phyloP scores from a whole-genome alignment of 1,284 basidiomycete species.

The Cutaneotrichosporon cutaneum region DNA sequence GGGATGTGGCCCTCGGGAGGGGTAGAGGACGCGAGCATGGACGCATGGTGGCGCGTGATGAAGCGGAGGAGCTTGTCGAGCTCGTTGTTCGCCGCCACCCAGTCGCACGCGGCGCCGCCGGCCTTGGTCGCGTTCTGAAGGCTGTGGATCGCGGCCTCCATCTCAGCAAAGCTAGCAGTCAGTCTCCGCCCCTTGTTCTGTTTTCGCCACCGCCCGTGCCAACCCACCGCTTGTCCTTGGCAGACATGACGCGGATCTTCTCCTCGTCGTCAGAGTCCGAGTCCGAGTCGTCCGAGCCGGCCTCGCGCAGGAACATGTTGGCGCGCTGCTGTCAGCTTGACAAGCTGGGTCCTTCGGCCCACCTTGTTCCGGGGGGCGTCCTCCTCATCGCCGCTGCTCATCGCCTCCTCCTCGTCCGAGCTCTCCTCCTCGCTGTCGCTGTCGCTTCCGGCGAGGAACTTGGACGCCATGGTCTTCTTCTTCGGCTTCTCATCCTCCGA shows the following conservation, averaged over 20 bases:
- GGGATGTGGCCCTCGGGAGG: conserved; percentile 82
- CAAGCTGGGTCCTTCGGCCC: neutral
- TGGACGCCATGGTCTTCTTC: conserved; percentile 32
- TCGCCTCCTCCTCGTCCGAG: conserved; percentile 39
- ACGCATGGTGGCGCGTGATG: conserved; percentile 77
- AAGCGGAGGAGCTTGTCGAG: conserved; percentile 93
- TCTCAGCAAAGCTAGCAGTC: conserved; percentile 50
- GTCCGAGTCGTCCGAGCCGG: conserved; percentile 37
- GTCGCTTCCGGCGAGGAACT: conserved; percentile 42
- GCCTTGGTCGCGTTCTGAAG: conserved; percentile 90
- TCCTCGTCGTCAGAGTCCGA: conserved; percentile 50
- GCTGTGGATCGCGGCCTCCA: conserved; percentile 68
- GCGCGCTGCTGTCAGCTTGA: conserved; percentile 26
- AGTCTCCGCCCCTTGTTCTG: neutral
- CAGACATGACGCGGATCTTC: conserved; percentile 48
- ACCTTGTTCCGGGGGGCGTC: conserved; percentile 26
- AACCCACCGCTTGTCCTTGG: conserved; percentile 53
- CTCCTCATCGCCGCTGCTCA: conserved; percentile 38
- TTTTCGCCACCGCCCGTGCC: neutral
- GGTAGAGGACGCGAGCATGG: conserved; percentile 50
- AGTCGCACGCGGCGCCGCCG: conserved; percentile 66
- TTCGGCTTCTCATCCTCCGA: conserved; percentile 43
- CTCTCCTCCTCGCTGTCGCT: conserved; percentile 30
- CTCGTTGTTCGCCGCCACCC: conserved; percentile 89
- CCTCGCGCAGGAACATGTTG: conserved; percentile 50